Base-by-base conservation (phyloP, 257 asterid genomes). In the Cinchona pubescens region DNA sequence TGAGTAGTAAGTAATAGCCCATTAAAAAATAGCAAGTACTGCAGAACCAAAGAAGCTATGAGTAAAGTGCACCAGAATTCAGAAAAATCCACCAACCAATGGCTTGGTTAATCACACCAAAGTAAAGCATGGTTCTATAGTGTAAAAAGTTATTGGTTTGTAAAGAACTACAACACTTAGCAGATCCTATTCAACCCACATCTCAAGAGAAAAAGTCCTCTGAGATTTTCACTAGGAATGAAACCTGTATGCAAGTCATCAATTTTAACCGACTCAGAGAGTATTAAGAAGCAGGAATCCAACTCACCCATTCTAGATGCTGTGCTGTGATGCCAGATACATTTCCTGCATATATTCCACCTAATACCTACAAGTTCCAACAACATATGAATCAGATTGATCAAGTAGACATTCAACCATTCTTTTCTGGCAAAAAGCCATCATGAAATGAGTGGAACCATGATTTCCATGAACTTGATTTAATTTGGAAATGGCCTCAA, bases 291-390 rank as follows among this genome's bases (percentile, higher is more conserved):
- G 60, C 69, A 71, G 61, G 25, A 75, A 53, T 27, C 18, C 37
- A n/a, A 78, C 79, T 78, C 78, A 92, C 97, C 99, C 98, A 94
- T 90, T 94, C 97, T 74, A 90, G 89, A 80, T 94, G 97, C 67
- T 92, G 98, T 73, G 98, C 97, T 19, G 98, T 92, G 76, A 92
- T 82, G 71, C 97, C 97, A 71, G 98, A 84, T 78, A 77, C 72
- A 69, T 86, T 90, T 83, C 96, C 97, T 73, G 74, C 87, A 85
- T 94, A 92, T 82, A 94, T 89, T 69, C 97, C 91, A 67, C 98
- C 98, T 62, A 94, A 78, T 62, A 94, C 99, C 99, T 89, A 75
- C 83, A 87, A 69, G 70, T 79, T 66, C 77, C 77, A 81, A 72
- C 34, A 74, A 67, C 79, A 67, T 29, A 67, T 30, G 53, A 35